phyloP scores from a whole-genome alignment of 2,329 filamentous ascomycete genomes.

The Ophiostoma perfectum region DNA sequence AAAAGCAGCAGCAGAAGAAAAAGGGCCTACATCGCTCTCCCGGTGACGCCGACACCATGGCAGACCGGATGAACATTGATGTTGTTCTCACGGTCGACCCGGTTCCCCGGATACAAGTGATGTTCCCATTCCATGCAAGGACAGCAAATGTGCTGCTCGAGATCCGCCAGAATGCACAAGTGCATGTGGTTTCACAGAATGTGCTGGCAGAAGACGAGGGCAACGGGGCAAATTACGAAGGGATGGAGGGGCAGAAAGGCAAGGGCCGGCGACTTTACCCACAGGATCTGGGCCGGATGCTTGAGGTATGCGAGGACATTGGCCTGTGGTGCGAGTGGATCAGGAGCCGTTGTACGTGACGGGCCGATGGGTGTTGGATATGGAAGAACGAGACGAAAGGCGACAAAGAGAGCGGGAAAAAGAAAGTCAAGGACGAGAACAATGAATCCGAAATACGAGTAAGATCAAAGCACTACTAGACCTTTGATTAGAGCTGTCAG shows the following conservation, averaged over 20 bases:
- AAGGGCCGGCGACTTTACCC: slow-evolving; percentile 36
- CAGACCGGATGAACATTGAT: slow-evolving; percentile 39
- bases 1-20: background rate
- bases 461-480: background rate
- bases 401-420: background rate
- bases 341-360: slow-evolving; percentile 33
- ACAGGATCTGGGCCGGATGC: slow-evolving; percentile 41
- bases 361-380: slow-evolving; percentile 2
- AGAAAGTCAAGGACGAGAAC: background rate
- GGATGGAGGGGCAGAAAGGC: slow-evolving; percentile 26
- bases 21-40: slow-evolving; percentile 6
- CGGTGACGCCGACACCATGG: background rate
- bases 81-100: slow-evolving; percentile 50
- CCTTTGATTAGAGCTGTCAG: background rate
- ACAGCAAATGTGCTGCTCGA: slow-evolving; percentile 53
- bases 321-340: slow-evolving; percentile 53
- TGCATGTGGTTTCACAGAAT: slow-evolving; percentile 56
- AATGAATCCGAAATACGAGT: background rate
- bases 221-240: slow-evolving; percentile 3
- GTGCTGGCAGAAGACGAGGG: slow-evolving; percentile 36
- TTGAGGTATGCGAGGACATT: slow-evolving; percentile 49
- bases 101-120: slow-evolving; percentile 45
- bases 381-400: background rate
- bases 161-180: slow-evolving; percentile 54
- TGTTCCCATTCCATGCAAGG: slow-evolving; percentile 46